A percentile compares a stretch with the other conserved stretches of the same genome.
Conservation (phyloP, 78 protist genomes). For the Bigelowiella natans region DNA sequence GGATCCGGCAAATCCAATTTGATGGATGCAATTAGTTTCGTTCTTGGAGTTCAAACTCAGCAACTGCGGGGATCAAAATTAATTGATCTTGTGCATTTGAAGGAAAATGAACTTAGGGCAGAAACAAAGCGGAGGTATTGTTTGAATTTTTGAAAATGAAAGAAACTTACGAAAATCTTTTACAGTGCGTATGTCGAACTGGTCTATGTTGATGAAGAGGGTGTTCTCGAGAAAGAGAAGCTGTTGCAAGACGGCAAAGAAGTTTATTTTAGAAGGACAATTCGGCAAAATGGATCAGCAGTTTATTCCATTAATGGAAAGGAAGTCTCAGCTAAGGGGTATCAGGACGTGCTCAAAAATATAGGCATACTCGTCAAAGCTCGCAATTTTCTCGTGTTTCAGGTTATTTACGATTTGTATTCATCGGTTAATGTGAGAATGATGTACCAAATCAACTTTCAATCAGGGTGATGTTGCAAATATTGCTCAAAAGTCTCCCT, state of each 20-base stretch:
- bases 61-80: conserved; percentile 59
- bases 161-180: conserved; percentile 28
- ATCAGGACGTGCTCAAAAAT: conserved; percentile 11
- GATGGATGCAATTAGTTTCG: conserved; percentile 91
- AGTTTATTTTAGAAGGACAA: conserved; percentile 27
- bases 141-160: neutral
- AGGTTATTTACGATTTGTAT: no score
- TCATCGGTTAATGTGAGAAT: no score
- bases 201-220: neutral
- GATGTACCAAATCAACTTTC: no score
- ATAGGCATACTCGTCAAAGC: conserved; percentile 49
- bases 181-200: neutral
- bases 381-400: conserved; percentile 79
- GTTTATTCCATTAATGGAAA: conserved; percentile 35
- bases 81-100: conserved; percentile 35
- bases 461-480: conserved; percentile 82
- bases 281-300: conserved; percentile 13
- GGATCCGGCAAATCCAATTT: conserved; percentile 89
- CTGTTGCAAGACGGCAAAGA: neutral
- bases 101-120: neutral
- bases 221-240: neutral
- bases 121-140: neutral
- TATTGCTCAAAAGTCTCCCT: conserved; percentile 62
- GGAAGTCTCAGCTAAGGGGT: neutral
- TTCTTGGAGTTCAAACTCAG: conserved; percentile 64